Base-by-base conservation (phyloP, 768 basidiomycete species). In the Mycena floridula region DNA sequence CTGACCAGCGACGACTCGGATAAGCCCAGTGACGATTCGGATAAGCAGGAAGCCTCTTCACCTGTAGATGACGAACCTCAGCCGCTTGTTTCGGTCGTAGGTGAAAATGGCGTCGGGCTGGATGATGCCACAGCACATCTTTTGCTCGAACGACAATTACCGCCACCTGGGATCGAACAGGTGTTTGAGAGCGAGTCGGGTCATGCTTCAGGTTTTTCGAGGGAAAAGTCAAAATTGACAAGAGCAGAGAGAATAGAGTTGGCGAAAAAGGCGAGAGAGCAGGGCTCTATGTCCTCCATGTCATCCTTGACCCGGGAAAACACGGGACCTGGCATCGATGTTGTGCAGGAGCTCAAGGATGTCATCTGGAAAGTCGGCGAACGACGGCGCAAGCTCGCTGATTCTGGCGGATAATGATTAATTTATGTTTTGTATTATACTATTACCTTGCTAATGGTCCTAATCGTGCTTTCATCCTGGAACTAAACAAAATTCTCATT, bases 321-420 rank as follows among this genome's bases (percentile, higher is more conserved):
- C 82, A 82, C 32, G 82, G 85, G 84, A 0, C 86, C 84, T 6
- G 77, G 79, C 4, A 82, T 80, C 1, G 88, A 89, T 49, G 86
- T 90, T 26, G 85, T 90, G 5, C 80, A 87, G 58, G 88, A 90
- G 59, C 66, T 90, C 50, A 87, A 85, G 59, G 88, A 89, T 53
- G 87, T 90, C 9, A 90, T 90, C 24, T 87, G 84, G 85, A 84
- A 88, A 59, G 88, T 90, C 7, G 76, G 86, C 25, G 84, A 89
- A 62, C 70, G 72, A 54, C 68, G 80, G 58, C 64, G 82, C 48
- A 72, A 70, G 60, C 28, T 30, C n/a, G n/a, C n/a, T n/a, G n/a
- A n/a, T n/a, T n/a, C n/a, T n/a, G n/a, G n/a, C n/a, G n/a, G n/a
- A n/a, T n/a, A n/a, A n/a, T n/a, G n/a, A n/a, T n/a, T n/a, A n/a